These are phyloP conservation scores for Eucalyptus microcorys DNA, from an alignment of 345 rosid genomes.

Conservation along the genomic window DNA sequence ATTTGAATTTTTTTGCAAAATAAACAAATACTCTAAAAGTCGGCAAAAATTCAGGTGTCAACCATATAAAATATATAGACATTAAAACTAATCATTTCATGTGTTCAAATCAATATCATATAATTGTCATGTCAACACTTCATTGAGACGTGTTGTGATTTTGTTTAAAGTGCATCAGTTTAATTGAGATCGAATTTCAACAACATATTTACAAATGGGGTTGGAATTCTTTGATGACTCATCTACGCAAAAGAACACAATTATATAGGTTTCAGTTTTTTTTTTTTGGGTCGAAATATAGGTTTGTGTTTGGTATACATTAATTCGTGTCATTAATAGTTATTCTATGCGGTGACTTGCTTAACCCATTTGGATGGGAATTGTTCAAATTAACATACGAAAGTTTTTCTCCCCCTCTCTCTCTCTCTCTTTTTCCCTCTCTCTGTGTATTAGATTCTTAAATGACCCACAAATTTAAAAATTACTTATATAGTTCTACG, in stretches of 20 bases:
- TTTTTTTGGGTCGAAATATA: no score
- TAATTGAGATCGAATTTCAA: not conserved
- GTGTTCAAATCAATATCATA: not conserved
- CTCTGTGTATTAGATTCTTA: no score
- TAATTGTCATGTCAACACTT: not conserved
- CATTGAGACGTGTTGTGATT: not conserved
- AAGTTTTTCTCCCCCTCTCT: no score
- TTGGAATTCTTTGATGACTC: not conserved
- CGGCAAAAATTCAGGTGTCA: no score
- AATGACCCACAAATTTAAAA: not conserved
- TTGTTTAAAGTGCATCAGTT: not conserved
- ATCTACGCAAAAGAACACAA: accelerated
- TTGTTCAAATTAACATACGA: not conserved
- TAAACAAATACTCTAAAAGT: no score
- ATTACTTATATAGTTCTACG: not conserved
- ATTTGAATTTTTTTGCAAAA: no score
- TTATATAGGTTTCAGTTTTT: not conserved
- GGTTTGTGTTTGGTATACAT: not conserved
- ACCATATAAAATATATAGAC: not conserved
- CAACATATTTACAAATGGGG: not conserved
- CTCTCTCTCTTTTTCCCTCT: accelerated
- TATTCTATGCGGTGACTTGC: not conserved
- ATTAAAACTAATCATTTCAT: not conserved
- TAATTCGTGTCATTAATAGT: not conserved
- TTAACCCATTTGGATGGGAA: not conserved